Conservation (phyloP, 495 filamentous ascomycete genomes). For the Podospora tetraspora region DNA sequence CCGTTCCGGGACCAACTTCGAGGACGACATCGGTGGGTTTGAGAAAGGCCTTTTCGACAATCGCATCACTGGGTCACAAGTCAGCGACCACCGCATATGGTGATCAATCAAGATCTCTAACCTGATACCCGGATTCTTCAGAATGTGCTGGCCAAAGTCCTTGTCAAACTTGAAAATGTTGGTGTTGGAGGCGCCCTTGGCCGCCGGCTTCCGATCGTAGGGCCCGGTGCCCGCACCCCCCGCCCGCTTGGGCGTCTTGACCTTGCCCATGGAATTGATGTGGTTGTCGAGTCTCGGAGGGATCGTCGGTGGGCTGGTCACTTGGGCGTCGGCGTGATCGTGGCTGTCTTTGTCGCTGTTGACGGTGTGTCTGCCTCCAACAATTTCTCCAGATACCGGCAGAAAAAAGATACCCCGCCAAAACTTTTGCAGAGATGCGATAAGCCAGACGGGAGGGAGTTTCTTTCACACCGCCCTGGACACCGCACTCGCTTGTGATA, state of each 20-base stretch:
- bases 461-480: slow-evolving; percentile 12
- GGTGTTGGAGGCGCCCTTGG: slow-evolving; percentile 52
- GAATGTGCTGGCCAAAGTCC: slow-evolving; percentile 73
- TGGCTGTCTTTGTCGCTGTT: slow-evolving; percentile 3
- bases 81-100: background rate
- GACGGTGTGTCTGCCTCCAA: slow-evolving; percentile 4
- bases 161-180: slow-evolving; percentile 72
- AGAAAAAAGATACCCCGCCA: slow-evolving; percentile 29
- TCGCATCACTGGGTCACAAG: slow-evolving; percentile 54
- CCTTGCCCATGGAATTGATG: slow-evolving; percentile 50
- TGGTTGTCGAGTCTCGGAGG: background rate
- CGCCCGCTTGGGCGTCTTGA: slow-evolving; percentile 57
- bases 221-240: slow-evolving; percentile 47
- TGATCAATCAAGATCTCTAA: no score
- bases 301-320: no score
- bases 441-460: background rate
- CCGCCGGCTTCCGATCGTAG: slow-evolving; percentile 46
- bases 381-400: slow-evolving; percentile 21
- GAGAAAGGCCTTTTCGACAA: slow-evolving; percentile 76
- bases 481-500: slow-evolving; percentile 3
- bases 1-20: slow-evolving; percentile 38
- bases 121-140: slow-evolving; percentile 89
- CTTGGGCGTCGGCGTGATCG: slow-evolving; percentile 2
- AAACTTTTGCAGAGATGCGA: slow-evolving; percentile 25
- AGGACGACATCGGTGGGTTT: slow-evolving; percentile 76